These are phyloP conservation scores for Candida berthetii DNA, from an alignment of 805 yeast species.

Conservation along the genomic window DNA sequence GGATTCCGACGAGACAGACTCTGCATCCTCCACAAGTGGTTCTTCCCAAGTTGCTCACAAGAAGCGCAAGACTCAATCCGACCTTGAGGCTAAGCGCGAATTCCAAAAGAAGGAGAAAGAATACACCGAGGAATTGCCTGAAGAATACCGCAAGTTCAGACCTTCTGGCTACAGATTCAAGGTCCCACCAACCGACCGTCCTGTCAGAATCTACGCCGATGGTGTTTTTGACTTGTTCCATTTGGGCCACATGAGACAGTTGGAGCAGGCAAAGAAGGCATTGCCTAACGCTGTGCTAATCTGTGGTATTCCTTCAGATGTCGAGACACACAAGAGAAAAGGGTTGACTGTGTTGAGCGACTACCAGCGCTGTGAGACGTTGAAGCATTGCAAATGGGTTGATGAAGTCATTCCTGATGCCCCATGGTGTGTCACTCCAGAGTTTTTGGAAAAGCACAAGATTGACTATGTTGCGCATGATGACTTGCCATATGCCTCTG, in stretches of 20 bases:
- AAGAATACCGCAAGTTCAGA: constrained; percentile 65
- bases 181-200: constrained; percentile 78
- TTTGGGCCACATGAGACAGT: constrained; percentile 95
- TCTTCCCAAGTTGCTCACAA: not conserved
- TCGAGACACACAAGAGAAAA: constrained; percentile 84
- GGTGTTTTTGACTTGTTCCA: constrained; percentile 97
- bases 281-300: constrained; percentile 80
- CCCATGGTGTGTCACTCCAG: constrained; percentile 91
- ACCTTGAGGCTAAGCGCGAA: constrained; percentile 17
- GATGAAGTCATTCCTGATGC: constrained; percentile 94
- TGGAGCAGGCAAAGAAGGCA: constrained; percentile 94
- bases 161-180: constrained; percentile 77
- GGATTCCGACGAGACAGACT: constrained; percentile 1
- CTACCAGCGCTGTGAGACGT: constrained; percentile 83
- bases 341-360: constrained; percentile 91
- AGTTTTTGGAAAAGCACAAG: constrained; percentile 68
- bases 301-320: constrained; percentile 88
- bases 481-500: constrained; percentile 88
- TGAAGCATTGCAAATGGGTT: constrained; percentile 94
- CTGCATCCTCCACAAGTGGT: not conserved
- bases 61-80: constrained; percentile 19
- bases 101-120: constrained; percentile 44
- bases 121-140: constrained; percentile 61
- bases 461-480: constrained; percentile 98
- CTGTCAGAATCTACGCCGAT: constrained; percentile 94